Evolutionary conservation across 2,329 filamentous ascomycete species (phyloP).

Genomic region (Sporothrix humicola): DNA sequence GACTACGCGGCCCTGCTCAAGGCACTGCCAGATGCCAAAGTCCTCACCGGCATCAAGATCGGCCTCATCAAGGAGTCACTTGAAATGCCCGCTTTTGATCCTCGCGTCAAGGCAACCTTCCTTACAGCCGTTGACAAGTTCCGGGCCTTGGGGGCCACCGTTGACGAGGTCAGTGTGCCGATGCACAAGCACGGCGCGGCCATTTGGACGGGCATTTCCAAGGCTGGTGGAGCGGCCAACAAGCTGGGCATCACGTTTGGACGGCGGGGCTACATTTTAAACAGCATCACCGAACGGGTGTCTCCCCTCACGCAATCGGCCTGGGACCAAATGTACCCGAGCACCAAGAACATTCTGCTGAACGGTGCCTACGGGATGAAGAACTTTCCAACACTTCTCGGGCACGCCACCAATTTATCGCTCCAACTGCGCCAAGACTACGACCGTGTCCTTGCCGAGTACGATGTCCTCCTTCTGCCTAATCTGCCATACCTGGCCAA

Average conservation of each 20-base stretch:
- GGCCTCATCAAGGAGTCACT: constrained; percentile 45
- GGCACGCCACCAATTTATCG: constrained; percentile 21
- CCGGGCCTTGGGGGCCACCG: constrained; percentile 41
- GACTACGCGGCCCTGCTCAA: constrained; percentile 36
- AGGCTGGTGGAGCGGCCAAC: constrained; percentile 33
- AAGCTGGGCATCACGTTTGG: constrained; percentile 42
- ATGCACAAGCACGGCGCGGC: constrained; percentile 40
- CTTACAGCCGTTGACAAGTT: constrained; percentile 41
- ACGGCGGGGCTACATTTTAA: constrained; percentile 44
- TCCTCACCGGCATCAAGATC: constrained; percentile 42
- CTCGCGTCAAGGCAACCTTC: constrained; percentile 40
- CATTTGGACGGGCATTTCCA: constrained; percentile 38
- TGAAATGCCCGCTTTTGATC: constrained; percentile 38
- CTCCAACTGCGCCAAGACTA: constrained; percentile 41
- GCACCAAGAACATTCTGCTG: constrained; percentile 42
- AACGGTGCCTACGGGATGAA: constrained; percentile 19
- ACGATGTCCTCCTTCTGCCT: background rate
- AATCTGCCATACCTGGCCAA: constrained; percentile 10
- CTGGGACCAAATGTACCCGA: constrained; percentile 35
- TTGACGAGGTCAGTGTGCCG: constrained; percentile 43
- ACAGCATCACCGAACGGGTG: constrained; percentile 12
- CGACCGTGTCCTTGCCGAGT: constrained; percentile 37
- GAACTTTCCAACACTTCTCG: constrained; percentile 13
- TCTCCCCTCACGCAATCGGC: background rate
- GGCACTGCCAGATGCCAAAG: constrained; percentile 27